phyloP scores from a whole-genome alignment of 805 yeast genomes.

The Ogataea neopini region DNA sequence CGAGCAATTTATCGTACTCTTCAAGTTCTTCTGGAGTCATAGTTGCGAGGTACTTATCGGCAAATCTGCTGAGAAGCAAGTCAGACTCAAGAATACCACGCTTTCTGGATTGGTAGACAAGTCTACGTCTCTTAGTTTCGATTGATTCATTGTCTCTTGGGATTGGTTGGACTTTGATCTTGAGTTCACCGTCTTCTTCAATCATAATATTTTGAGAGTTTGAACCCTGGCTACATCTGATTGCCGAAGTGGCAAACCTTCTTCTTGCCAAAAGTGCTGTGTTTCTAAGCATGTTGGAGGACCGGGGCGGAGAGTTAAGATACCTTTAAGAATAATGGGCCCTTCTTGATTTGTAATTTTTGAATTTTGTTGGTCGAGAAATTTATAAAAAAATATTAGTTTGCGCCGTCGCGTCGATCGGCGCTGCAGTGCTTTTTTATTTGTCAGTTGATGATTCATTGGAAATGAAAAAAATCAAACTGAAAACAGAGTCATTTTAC shows the following conservation, averaged over 20 bases:
- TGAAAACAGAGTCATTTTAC: neutral
- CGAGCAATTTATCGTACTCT: constrained; percentile 83
- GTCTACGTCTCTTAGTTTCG: constrained; percentile 79
- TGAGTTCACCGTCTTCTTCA: constrained; percentile 44
- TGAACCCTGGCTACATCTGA: constrained; percentile 21
- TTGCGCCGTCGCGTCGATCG: constrained; percentile 4
- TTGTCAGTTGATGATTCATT: neutral
- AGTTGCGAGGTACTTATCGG: constrained; percentile 63
- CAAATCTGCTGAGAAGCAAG: constrained; percentile 79
- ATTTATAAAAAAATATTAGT: neutral
- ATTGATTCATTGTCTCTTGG: constrained; percentile 71
- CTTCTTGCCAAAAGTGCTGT: constrained; percentile 11
- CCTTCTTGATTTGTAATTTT: too few species aligned
- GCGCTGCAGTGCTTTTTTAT: too few species aligned
- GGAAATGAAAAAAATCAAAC: neutral
- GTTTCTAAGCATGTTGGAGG: constrained; percentile 1
- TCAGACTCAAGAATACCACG: constrained; percentile 96
- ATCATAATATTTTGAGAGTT: constrained; percentile 19
- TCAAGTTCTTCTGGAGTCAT: constrained; percentile 67
- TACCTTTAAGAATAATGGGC: too few species aligned
- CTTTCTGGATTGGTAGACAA: constrained; percentile 88
- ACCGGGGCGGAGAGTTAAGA: neutral
- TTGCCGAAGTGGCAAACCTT: constrained; percentile 9
- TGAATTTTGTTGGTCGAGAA: neutral
- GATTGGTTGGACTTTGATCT: constrained; percentile 75